These are phyloP conservation scores for Talaromyces amestolkiae DNA, from an alignment of 2,329 filamentous ascomycete genomes.

Conservation along the genomic window DNA sequence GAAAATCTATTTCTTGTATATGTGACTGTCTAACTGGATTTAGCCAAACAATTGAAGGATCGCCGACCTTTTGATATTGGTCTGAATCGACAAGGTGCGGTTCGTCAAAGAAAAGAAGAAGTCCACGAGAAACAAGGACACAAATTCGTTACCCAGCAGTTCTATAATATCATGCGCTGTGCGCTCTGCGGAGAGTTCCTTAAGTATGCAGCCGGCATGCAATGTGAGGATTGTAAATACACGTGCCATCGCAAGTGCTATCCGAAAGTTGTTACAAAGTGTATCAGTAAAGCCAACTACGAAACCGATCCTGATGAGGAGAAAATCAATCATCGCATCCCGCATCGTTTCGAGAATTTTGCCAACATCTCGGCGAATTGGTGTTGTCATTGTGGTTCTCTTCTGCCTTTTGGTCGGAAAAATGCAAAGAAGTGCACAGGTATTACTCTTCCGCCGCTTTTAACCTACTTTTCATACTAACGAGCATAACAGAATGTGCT, in stretches of 20 bases:
- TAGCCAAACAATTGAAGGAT: constrained; percentile 81
- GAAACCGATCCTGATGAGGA: constrained; percentile 98
- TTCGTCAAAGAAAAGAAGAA: constrained; percentile 96
- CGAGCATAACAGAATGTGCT: constrained; percentile 67
- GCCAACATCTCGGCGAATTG: constrained; percentile 98
- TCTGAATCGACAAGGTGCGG: constrained; percentile 89
- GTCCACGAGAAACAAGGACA: constrained; percentile 98
- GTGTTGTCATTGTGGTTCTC: constrained; percentile 98
- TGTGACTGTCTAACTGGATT: constrained; percentile 22
- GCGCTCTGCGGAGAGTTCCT: constrained; percentile 96
- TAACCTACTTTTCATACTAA: background rate
- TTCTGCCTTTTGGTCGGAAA: constrained; percentile 90
- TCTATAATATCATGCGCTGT: constrained; percentile 99
- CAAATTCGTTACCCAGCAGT: constrained; percentile 97
- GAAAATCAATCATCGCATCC: constrained; percentile 99
- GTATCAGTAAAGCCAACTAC: constrained; percentile 98
- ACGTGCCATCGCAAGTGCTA: constrained; percentile 99
- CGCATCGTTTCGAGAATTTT: constrained; percentile 94
- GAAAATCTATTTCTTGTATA: background rate
- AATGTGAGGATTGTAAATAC: constrained; percentile 99
- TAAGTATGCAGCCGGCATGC: constrained; percentile 98
- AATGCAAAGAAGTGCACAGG: constrained; percentile 89
- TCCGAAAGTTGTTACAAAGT: constrained; percentile 94
- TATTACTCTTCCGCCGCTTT: constrained; percentile 34
- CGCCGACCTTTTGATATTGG: constrained; percentile 81